Conservation (phyloP, 2,329 filamentous ascomycete species). For the Neurospora sp. region DNA sequence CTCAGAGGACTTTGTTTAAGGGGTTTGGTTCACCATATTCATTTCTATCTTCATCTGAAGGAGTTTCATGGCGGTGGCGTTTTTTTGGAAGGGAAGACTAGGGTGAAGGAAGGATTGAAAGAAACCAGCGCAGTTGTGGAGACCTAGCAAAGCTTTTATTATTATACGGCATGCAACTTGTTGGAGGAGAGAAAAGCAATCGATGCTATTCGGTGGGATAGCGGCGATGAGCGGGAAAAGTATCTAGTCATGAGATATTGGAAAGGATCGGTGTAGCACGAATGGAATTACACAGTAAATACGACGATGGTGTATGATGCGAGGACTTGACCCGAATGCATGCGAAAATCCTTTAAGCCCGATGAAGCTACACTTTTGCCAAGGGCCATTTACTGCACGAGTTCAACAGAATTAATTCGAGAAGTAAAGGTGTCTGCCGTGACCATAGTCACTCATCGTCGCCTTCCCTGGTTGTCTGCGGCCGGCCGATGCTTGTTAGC, state of each 20-base stretch:
- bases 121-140: not conserved
- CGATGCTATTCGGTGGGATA: not conserved
- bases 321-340: not conserved
- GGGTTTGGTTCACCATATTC: not conserved
- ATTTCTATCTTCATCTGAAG: constrained; percentile 5
- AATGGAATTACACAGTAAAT: not conserved
- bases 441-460: not conserved
- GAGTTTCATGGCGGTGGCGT: constrained; percentile 5
- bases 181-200: not conserved
- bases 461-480: not conserved
- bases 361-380: not conserved
- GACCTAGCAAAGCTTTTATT: not conserved
- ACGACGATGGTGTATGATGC: not conserved
- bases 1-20: not conserved
- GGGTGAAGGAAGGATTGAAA: not conserved
- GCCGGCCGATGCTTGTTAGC: not conserved
- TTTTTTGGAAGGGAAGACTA: not conserved
- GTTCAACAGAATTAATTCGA: not conserved
- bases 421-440: not conserved
- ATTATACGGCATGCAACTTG: not conserved
- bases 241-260: not conserved
- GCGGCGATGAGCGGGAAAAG: not conserved
- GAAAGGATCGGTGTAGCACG: not conserved
- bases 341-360: not conserved
- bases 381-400: not conserved